Evolutionary conservation across 2,329 filamentous ascomycete species (phyloP).

Genomic region (Gliomastix tumulicola): DNA sequence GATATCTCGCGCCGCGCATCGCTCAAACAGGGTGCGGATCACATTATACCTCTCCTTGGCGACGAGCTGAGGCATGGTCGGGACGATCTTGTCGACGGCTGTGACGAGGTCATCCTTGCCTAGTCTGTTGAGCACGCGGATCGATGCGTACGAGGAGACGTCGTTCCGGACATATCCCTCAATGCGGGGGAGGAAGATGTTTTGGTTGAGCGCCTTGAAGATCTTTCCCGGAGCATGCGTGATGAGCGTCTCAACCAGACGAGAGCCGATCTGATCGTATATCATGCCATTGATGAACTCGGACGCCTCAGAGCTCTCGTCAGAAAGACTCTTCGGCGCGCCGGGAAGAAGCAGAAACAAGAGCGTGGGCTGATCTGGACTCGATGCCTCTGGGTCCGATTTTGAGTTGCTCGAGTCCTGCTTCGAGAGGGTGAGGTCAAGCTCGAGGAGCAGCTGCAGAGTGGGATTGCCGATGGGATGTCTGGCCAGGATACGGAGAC

Average conservation of each 20-base stretch:
- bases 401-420: constrained; percentile 40
- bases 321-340: constrained; percentile 60
- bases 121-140: constrained; percentile 73
- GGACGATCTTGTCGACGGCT: constrained; percentile 64
- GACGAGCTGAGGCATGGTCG: constrained; percentile 67
- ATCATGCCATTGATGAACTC: constrained; percentile 79
- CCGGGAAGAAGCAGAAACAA: constrained; percentile 75
- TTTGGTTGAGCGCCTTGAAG: constrained; percentile 81
- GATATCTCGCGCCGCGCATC: constrained; percentile 63
- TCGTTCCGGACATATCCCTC: constrained; percentile 81
- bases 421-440: constrained; percentile 73
- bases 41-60: constrained; percentile 71
- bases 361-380: constrained; percentile 48
- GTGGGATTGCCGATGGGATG: constrained; percentile 90
- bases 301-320: constrained; percentile 64
- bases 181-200: constrained; percentile 74
- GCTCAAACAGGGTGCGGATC: constrained; percentile 74
- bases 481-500: constrained; percentile 75
- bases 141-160: constrained; percentile 80
- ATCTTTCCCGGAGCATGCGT: constrained; percentile 74
- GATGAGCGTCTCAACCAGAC: constrained; percentile 82
- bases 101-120: constrained; percentile 78
- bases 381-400: constrained; percentile 19
- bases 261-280: constrained; percentile 85
- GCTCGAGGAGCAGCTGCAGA: constrained; percentile 80